These are phyloP conservation scores for Hamigera avellanea DNA, from an alignment of 495 filamentous ascomycete species.

Conservation along the genomic window DNA sequence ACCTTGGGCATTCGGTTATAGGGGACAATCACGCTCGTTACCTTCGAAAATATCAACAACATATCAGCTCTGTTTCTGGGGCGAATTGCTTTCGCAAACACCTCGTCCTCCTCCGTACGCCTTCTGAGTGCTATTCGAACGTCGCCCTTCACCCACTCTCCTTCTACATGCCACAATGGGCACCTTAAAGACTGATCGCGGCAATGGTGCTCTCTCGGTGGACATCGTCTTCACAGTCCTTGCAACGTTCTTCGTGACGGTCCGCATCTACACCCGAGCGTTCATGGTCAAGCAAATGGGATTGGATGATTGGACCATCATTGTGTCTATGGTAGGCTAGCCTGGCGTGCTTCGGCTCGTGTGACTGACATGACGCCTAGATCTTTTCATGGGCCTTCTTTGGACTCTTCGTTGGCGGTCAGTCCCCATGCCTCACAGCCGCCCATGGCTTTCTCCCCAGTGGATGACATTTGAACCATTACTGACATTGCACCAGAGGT, in stretches of 20 bases:
- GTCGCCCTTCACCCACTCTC: not conserved
- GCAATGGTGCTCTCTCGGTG: constrained; percentile 16
- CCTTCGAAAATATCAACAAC: no score
- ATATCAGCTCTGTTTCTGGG: no score
- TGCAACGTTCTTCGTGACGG: constrained; percentile 20
- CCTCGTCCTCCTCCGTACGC: no score
- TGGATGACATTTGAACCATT: no score
- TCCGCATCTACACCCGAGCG: constrained; percentile 26
- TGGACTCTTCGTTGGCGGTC: constrained; percentile 25
- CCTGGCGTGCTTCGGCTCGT: no score
- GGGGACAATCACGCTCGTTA: no score
- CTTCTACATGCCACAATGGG: constrained; percentile 15
- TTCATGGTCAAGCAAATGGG: constrained; percentile 25
- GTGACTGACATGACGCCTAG: constrained; percentile 6
- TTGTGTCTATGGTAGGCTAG: constrained; percentile 24
- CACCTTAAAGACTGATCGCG: constrained; percentile 17
- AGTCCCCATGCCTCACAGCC: constrained; percentile 3
- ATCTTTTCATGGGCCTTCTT: constrained; percentile 29
- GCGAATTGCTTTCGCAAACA: no score
- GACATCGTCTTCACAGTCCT: constrained; percentile 27
- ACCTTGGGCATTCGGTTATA: no score
- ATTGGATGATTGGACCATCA: constrained; percentile 32
- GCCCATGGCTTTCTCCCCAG: no score
- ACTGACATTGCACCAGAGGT: constrained; percentile 16
- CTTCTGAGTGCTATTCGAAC: no score